phyloP scores from a whole-genome alignment of 257 asterid genomes.

The Solanum ossicruentum region DNA sequence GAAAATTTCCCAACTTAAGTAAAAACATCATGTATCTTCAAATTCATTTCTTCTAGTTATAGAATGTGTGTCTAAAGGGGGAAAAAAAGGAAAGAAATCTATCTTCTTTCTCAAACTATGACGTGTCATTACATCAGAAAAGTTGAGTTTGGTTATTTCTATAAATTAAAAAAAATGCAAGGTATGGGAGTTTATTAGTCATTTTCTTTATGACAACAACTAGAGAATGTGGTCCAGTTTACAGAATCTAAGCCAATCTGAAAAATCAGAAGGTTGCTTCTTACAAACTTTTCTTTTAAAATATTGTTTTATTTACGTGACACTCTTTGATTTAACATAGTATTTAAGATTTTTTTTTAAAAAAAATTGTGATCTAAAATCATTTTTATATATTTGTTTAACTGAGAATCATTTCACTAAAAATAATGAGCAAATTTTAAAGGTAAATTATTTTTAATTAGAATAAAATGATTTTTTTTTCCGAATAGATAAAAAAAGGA shows the following conservation, averaged over 20 bases:
- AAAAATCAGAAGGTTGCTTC: neutral
- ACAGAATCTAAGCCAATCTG: neutral
- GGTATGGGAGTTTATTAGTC: neutral
- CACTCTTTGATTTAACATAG: no score
- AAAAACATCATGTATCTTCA: neutral
- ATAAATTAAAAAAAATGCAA: neutral
- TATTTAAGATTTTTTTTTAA: no score
- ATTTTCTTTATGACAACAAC: neutral
- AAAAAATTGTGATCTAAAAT: no score
- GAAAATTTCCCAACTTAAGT: neutral
- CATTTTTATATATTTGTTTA: no score
- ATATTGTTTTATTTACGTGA: neutral
- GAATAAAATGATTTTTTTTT: no score
- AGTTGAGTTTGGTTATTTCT: neutral
- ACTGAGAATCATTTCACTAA: no score
- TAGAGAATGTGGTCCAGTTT: neutral
- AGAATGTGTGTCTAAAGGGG: neutral
- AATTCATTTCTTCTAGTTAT: neutral
- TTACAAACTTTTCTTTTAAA: neutral
- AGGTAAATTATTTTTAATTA: no score
- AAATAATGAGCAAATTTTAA: no score
- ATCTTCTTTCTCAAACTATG: neutral
- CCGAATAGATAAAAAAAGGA: rapidly evolving
- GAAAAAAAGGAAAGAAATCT: neutral
- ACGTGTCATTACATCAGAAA: neutral